Evolutionary conservation across 2,329 filamentous ascomycete species (phyloP).

Genomic region (Davidsoniella eucalypti): DNA sequence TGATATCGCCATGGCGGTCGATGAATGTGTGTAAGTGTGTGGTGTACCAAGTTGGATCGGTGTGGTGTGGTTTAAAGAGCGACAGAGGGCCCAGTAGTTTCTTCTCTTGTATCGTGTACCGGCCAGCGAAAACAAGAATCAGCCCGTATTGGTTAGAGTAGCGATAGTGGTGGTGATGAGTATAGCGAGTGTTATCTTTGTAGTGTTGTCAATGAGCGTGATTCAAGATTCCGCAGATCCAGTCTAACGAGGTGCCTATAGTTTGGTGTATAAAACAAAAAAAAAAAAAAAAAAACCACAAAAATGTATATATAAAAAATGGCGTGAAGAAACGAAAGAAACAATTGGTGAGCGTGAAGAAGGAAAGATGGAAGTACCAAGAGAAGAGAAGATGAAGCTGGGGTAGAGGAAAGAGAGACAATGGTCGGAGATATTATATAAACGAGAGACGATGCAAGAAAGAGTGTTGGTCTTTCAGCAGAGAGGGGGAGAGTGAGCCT

Average conservation of each 20-base stretch:
- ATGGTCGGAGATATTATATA: not conserved
- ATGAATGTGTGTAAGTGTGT: slow-evolving; percentile 1
- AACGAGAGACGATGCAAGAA: no score
- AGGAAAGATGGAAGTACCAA: not conserved
- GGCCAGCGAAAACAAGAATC: slow-evolving; percentile 4
- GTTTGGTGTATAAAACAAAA: not conserved
- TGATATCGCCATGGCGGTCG: slow-evolving; percentile 3
- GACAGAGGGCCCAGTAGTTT: not conserved
- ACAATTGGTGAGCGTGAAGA: slow-evolving; percentile 3
- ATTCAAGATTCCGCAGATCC: slow-evolving; percentile 8
- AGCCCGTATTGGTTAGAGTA: slow-evolving; percentile 4
- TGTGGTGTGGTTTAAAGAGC: no score
- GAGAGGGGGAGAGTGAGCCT: not conserved
- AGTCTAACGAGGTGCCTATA: slow-evolving; percentile 5
- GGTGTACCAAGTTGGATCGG: no score
- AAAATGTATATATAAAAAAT: not conserved
- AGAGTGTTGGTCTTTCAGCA: not conserved
- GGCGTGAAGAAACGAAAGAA: slow-evolving; percentile 4
- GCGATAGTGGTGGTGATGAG: not conserved
- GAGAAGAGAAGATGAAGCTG: slow-evolving; percentile 1
- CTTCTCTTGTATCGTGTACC: not conserved
- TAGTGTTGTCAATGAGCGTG: slow-evolving; percentile 6
- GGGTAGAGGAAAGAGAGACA: slow-evolving; percentile 2
- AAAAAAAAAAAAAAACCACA: not conserved
- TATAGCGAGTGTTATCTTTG: not conserved